Conservation (phyloP, 306 rosid species). For the Castanea mollissima region DNA sequence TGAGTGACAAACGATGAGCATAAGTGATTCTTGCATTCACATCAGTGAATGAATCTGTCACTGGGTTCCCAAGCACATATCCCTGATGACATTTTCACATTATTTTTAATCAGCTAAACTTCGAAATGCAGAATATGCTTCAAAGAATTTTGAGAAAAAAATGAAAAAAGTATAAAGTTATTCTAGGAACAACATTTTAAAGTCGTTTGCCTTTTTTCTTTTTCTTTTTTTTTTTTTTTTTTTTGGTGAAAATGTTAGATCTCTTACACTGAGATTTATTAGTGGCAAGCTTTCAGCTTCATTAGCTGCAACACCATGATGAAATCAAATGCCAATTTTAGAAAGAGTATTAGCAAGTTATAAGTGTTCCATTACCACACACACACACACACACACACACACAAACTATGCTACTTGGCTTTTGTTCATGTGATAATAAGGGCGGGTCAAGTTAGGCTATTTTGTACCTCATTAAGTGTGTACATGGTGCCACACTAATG, state of each 20-base stretch:
- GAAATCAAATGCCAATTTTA: background rate
- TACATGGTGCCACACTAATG: too few species aligned
- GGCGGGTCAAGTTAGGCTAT: too few species aligned
- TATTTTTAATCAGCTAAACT: background rate
- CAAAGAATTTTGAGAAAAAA: background rate
- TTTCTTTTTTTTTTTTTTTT: background rate
- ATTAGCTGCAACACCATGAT: background rate
- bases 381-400: too few species aligned
- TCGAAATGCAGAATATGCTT: background rate
- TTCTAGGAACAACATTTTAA: background rate
- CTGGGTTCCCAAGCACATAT: slow-evolving; percentile 21
- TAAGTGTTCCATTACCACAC: background rate
- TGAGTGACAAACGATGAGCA: slow-evolving; percentile 9
- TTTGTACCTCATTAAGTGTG: too few species aligned
- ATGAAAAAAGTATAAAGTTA: background rate
- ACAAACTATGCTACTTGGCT: background rate
- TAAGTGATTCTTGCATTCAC: slow-evolving; percentile 5
- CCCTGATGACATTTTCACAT: background rate
- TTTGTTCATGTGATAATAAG: too few species aligned
- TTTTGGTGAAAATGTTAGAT: background rate
- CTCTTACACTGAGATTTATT: slow-evolving; percentile 4
- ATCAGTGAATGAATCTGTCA: slow-evolving; percentile 19
- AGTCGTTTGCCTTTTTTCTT: too few species aligned
- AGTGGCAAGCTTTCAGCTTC: slow-evolving; percentile 8
- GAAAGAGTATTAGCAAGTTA: background rate